phyloP scores from a whole-genome alignment of 192 early-diverging fungal species.

The Coemansia sp. region DNA sequence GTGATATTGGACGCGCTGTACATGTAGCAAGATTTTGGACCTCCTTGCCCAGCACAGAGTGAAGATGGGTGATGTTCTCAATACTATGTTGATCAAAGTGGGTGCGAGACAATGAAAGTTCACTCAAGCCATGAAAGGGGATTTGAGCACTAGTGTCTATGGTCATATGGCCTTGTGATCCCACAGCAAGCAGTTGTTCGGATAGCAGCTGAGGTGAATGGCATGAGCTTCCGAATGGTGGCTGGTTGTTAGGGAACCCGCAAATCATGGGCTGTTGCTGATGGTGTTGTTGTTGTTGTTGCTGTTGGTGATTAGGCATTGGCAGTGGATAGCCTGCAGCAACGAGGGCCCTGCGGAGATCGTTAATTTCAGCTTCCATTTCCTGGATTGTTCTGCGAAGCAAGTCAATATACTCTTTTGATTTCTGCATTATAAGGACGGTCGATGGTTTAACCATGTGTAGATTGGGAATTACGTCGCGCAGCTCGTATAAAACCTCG shows the following conservation, averaged over 20 bases:
- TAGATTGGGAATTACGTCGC: conserved; percentile 53
- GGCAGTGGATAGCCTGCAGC: conserved; percentile 53
- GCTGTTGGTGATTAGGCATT: conserved; percentile 33
- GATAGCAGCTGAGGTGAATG: conserved; percentile 29
- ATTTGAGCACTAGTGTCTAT: conserved; percentile 38
- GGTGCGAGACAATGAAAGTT: conserved; percentile 30
- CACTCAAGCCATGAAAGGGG: conserved; percentile 31
- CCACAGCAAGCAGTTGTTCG: conserved; percentile 37
- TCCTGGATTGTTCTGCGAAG: conserved; percentile 49
- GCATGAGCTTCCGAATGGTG: conserved; percentile 28
- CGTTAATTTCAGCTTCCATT: conserved; percentile 54
- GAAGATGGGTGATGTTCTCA: conserved; percentile 37
- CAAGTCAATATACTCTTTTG: conserved; percentile 56
- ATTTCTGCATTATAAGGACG: conserved; percentile 58
- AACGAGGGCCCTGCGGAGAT: conserved; percentile 50
- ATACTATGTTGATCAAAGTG: conserved; percentile 39
- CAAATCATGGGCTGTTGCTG: conserved; percentile 34
- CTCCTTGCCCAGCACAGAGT: conserved; percentile 40
- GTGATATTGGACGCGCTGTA: conserved; percentile 38
- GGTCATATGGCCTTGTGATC: conserved; percentile 20
- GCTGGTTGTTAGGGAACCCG: conserved; percentile 23
- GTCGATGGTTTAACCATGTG: conserved; percentile 55
- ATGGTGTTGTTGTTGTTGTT: conserved; percentile 27
- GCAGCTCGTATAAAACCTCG: conserved; percentile 55
- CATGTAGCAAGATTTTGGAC: conserved; percentile 14